Conservation (phyloP, 768 basidiomycete genomes). For the Calocybe gangraenosa region DNA sequence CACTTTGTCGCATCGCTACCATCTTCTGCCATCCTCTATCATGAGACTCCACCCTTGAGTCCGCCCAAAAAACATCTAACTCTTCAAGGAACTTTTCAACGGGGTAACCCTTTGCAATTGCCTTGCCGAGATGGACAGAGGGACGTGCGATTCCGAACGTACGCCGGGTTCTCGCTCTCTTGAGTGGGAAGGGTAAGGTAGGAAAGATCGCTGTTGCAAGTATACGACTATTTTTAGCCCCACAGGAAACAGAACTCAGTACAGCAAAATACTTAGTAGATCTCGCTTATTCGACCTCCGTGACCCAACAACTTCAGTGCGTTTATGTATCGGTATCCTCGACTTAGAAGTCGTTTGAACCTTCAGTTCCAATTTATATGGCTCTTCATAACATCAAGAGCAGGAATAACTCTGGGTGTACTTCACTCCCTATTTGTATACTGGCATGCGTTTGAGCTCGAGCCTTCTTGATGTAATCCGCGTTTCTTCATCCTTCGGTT, state of each 20-base stretch:
- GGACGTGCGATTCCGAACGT: conserved; percentile 68
- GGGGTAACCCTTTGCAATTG: conserved; percentile 47
- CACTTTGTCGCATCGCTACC: conserved; percentile 9
- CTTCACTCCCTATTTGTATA: conserved; percentile 6
- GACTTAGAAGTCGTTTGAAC: conserved; percentile 97
- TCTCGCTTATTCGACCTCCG: conserved; percentile 58
- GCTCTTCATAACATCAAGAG: conserved; percentile 76
- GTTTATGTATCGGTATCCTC: conserved; percentile 75
- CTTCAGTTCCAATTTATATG: conserved; percentile 90
- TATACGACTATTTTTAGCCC: conserved; percentile 25
- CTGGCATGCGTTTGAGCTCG: too few species aligned
- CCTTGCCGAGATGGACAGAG: conserved; percentile 50
- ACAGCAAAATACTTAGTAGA: conserved; percentile 81
- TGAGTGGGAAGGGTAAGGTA: conserved; percentile 94
- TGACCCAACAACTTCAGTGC: conserved; percentile 26
- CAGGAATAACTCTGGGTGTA: conserved; percentile 67
- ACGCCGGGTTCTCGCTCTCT: conserved; percentile 76
- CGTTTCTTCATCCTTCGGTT: conserved; percentile 70
- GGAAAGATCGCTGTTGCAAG: conserved; percentile 86
- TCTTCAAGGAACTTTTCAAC: conserved; percentile 24
- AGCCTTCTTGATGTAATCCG: too few species aligned
- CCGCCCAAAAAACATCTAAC: not conserved
- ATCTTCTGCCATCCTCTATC: conserved; percentile 2
- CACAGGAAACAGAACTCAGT: too few species aligned
- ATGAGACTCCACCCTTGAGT: conserved; percentile 19